These are phyloP conservation scores for Rachicladosporium sp. DNA, from an alignment of 2,329 filamentous ascomycete genomes.

Conservation along the genomic window DNA sequence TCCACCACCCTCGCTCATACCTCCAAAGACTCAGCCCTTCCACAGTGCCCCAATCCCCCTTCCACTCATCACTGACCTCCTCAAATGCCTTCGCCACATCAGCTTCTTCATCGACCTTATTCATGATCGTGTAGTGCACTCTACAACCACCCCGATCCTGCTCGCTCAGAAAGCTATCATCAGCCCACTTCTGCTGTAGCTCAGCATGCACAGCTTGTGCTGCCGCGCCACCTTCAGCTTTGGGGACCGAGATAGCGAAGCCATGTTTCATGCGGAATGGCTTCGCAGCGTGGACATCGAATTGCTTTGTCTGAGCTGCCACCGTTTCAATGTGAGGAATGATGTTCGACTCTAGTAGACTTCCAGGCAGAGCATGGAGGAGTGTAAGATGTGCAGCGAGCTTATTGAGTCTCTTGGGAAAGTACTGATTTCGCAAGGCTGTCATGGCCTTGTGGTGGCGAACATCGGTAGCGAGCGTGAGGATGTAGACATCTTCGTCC, in stretches of 20 bases:
- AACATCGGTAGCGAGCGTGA: conserved; percentile 30
- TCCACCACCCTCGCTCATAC: conserved; percentile 31
- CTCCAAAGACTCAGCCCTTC: conserved; percentile 30
- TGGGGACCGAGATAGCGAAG: conserved; percentile 27
- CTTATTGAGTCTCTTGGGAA: conserved; percentile 30
- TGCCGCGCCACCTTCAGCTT: conserved; percentile 16
- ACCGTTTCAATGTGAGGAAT: conserved; percentile 22
- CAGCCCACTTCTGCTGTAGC: conserved; percentile 25
- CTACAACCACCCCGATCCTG: conserved; percentile 28
- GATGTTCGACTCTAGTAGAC: conserved; percentile 24
- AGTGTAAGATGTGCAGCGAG: conserved; percentile 33
- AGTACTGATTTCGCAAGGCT: conserved; percentile 27
- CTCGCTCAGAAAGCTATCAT: conserved; percentile 27
- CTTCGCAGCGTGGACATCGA: conserved; percentile 25
- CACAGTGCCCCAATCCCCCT: conserved; percentile 23
- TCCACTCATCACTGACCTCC: conserved; percentile 23
- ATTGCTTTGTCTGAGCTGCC: conserved; percentile 21
- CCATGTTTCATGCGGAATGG: conserved; percentile 30
- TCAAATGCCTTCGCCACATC: conserved; percentile 26
- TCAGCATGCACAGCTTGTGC: conserved; percentile 25
- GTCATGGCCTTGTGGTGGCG: conserved; percentile 29
- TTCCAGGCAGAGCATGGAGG: conserved; percentile 34
- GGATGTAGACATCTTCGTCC: conserved; percentile 28
- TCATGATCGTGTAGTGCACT: conserved; percentile 36
- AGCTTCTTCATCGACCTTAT: conserved; percentile 32